Evolutionary conservation across 768 basidiomycete species (phyloP).

Genomic region (Dioszegia hungarica): DNA sequence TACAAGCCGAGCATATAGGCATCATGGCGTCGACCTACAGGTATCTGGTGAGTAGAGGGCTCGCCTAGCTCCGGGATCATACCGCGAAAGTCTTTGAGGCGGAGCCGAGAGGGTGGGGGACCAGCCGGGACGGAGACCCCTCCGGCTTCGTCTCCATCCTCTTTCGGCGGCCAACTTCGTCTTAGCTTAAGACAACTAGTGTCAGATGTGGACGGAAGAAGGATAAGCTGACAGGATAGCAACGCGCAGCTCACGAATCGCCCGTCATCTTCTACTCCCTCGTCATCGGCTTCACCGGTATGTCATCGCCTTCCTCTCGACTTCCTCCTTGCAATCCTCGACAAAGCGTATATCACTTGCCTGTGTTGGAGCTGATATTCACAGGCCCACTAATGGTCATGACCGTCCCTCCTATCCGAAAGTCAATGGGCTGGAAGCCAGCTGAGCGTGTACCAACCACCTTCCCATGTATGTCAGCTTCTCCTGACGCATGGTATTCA

Average conservation of each 20-base stretch:
- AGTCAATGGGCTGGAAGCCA: constrained; percentile 65
- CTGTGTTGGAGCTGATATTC: too few species aligned
- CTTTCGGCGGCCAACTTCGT: not conserved
- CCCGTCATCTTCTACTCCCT: constrained; percentile 87
- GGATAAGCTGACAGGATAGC: constrained; percentile 55
- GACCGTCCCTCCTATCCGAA: constrained; percentile 72
- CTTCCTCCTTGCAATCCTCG: too few species aligned
- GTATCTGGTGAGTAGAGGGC: constrained; percentile 43
- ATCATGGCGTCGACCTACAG: too few species aligned
- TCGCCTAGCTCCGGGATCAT: not conserved
- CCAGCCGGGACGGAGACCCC: too few species aligned
- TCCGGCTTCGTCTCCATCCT: too few species aligned
- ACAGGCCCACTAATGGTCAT: constrained; percentile 69
- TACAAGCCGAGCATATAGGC: too few species aligned
- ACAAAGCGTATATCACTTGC: too few species aligned
- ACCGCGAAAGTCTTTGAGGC: not conserved
- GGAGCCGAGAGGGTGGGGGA: too few species aligned
- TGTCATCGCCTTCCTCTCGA: not conserved
- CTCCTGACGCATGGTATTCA: not conserved
- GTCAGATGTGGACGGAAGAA: too few species aligned
- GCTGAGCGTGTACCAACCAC: constrained; percentile 65
- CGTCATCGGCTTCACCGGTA: constrained; percentile 59
- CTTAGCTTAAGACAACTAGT: not conserved
- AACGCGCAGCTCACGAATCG: constrained; percentile 84
- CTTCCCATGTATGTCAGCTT: constrained; percentile 64